Evolutionary conservation across 129 eudicot genomes (phyloP).

Genomic region (Deinandra increscens): DNA sequence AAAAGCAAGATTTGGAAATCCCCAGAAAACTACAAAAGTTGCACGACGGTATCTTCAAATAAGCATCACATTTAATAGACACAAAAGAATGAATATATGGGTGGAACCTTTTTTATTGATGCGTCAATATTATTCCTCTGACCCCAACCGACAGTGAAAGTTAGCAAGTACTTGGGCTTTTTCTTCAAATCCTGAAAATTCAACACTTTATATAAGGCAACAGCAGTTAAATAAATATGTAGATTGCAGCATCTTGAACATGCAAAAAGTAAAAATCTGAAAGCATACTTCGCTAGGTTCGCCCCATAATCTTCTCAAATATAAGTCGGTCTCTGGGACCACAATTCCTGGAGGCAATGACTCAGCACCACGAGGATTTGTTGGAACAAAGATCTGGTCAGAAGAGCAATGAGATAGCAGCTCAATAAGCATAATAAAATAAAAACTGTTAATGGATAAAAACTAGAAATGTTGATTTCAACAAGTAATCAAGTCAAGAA

Average conservation of each 20-base stretch:
- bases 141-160: conserved; percentile 93
- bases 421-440: not conserved
- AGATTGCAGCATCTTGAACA: conserved; percentile 17
- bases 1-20: conserved; percentile 74
- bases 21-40: conserved; percentile 59
- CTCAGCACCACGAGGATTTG: conserved; percentile 98
- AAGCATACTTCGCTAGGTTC: conserved; percentile 85
- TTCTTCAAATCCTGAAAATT: conserved; percentile 80
- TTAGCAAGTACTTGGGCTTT: conserved; percentile 92
- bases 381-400: conserved; percentile 81
- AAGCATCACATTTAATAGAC: not conserved
- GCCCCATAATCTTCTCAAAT: conserved; percentile 95
- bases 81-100: not conserved
- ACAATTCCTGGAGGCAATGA: conserved; percentile 97
- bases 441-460: not conserved
- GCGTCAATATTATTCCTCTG: conserved; percentile 77
- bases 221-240: not conserved
- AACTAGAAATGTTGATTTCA: not conserved
- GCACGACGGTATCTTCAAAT: conserved; percentile 20
- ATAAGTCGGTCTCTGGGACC: conserved; percentile 82
- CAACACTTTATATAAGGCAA: conserved; percentile 25
- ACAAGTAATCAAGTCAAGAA: conserved; percentile 19
- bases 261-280: not conserved
- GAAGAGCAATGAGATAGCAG: conserved; percentile 15
- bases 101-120: conserved; percentile 74